Evolutionary conservation across 1,284 basidiomycete genomes (phyloP).

Genomic region (Baeospora myosura): DNA sequence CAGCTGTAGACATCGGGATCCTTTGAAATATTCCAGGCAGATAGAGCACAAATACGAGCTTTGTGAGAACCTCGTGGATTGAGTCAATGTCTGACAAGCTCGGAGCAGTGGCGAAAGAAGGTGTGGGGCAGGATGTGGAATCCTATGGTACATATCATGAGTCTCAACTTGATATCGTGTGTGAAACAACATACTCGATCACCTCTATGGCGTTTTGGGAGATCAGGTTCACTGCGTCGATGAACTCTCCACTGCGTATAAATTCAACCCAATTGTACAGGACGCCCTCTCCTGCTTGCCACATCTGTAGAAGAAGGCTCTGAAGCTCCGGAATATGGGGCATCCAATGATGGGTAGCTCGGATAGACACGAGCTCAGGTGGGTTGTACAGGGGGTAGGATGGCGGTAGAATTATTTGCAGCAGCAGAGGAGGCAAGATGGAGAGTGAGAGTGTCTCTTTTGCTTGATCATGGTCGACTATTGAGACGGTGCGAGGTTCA

Average conservation of each 20-base stretch:
- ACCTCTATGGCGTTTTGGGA: constrained; percentile 19
- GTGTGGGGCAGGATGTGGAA: constrained; percentile 49
- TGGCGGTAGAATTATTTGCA: constrained; percentile 49
- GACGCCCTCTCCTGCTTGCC: constrained; percentile 51
- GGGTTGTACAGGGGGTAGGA: constrained; percentile 48
- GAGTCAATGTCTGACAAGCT: constrained; percentile 39
- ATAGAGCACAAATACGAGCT: constrained; percentile 61
- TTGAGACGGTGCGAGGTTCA: constrained; percentile 28
- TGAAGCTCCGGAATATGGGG: constrained; percentile 33
- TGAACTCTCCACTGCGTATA: constrained; percentile 56
- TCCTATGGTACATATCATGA: constrained; percentile 33
- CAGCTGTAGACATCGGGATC: constrained; percentile 58
- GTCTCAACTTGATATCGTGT: constrained; percentile 7
- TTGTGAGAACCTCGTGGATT: constrained; percentile 46
- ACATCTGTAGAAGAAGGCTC: constrained; percentile 40
- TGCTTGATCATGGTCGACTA: constrained; percentile 19
- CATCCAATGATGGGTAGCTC: constrained; percentile 55
- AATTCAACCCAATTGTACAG: constrained; percentile 68
- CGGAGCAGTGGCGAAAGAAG: constrained; percentile 41
- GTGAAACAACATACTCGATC: constrained; percentile 36
- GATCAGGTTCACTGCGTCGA: constrained; percentile 34
- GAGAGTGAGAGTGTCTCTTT: constrained; percentile 24
- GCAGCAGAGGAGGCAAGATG: constrained; percentile 53
- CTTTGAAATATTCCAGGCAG: constrained; percentile 64
- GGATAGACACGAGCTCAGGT: constrained; percentile 48